Base-by-base conservation (phyloP, 805 yeast genomes). In the Helenozyma baotianmanensis region DNA sequence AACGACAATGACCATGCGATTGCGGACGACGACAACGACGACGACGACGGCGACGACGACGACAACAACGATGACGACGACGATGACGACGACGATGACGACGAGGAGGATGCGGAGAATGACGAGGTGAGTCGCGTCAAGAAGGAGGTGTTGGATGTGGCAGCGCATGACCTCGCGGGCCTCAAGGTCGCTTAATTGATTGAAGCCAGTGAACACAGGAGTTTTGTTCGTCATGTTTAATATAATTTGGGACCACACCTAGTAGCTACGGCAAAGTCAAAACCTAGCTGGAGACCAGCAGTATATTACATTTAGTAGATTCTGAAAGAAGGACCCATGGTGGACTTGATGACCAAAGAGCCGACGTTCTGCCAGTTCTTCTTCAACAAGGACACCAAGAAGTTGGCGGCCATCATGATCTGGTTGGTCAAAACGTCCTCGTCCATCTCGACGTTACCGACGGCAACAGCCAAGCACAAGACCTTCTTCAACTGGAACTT, bases 331-430 rank as follows among this genome's bases (percentile, higher is more conserved):
- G 97, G 98, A 77, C 99, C 98, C 99, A 92, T 92, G 73, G 97
- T 80, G 49, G 96, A 87, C 80, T 92, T 92, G 79, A 92, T 82
- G 68, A 89, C 97, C 72, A 92, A 78, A 65, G 98, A 92, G 63
- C 98, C 98, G 68, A 92, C 97, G 76, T 92, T 92, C 82, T 92
- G 99, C 99, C 99, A 92, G 96, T 92, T 87, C 90, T 92, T 92
- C 96, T 92, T 92, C 72, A 92, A 81, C 74, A 92, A 77, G 54
- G 99, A 92, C 57, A 92, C 98, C 72, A 92, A 84, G 82, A 92
- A 92, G 96, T 92, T 92, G 57, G 95, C 79, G 56, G 99, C 79
- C 92, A 92, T 80, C 87, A 92, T 80, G 77, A 92, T 87, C 76
- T 92, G 98, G 82, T 90, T 85, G 62, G 84, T 95, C 64, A 92